Conservation (phyloP, 1,139 yeast species). For the Lodderomyces orthopsilosis region DNA sequence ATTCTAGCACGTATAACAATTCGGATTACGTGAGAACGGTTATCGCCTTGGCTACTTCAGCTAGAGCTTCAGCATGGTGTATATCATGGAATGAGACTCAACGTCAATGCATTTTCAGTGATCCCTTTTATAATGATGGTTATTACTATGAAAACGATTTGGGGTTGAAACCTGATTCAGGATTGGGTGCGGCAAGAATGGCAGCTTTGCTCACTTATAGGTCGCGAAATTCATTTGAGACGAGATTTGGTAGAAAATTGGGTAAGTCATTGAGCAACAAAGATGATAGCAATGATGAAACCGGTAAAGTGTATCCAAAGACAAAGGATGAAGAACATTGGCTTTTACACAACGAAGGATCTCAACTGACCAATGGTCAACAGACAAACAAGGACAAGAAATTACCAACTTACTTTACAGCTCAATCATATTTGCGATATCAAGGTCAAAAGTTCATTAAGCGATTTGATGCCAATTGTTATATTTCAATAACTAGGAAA, state of each 20-base stretch:
- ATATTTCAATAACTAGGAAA: slow-evolving; percentile 88
- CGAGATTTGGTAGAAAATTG: slow-evolving; percentile 78
- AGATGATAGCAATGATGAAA: slow-evolving; percentile 1
- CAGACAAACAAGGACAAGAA: slow-evolving; percentile 25
- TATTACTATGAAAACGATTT: slow-evolving; percentile 64
- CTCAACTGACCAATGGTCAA: slow-evolving; percentile 18
- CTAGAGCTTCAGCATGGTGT: slow-evolving; percentile 97
- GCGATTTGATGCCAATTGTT: slow-evolving; percentile 95
- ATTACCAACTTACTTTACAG: slow-evolving; percentile 89
- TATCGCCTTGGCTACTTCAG: slow-evolving; percentile 90
- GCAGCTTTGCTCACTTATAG: slow-evolving; percentile 90
- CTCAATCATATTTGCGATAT: slow-evolving; percentile 89
- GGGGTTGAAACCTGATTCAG: slow-evolving; percentile 66
- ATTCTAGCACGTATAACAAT: slow-evolving; percentile 68
- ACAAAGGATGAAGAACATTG: slow-evolving; percentile 46
- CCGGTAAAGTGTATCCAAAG: slow-evolving; percentile 26
- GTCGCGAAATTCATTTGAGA: slow-evolving; percentile 87
- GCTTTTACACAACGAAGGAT: slow-evolving; percentile 47
- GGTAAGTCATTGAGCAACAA: slow-evolving; percentile 10
- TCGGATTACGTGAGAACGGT: slow-evolving; percentile 64
- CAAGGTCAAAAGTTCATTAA: slow-evolving; percentile 88
- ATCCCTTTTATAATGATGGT: slow-evolving; percentile 90
- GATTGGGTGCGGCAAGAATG: slow-evolving; percentile 96
- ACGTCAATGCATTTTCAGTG: slow-evolving; percentile 91
- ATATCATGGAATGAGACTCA: slow-evolving; percentile 99